Evolutionary conservation across 2,329 filamentous ascomycete genomes (phyloP).

Genomic region (Chrysoporthe cubensis): DNA sequence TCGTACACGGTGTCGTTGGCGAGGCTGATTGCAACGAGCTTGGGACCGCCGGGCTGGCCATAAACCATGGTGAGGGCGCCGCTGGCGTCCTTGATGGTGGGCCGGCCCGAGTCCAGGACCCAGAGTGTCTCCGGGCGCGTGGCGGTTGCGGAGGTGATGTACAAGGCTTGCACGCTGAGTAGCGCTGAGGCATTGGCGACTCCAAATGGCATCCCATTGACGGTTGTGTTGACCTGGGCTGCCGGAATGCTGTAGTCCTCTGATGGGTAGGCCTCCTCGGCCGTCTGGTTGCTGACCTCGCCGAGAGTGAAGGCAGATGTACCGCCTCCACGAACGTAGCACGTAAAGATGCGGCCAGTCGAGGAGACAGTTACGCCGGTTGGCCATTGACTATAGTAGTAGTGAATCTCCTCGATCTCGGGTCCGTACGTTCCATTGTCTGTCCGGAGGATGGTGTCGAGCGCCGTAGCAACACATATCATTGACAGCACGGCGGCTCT

Average conservation of each 20-base stretch:
- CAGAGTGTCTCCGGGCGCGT: constrained; percentile 44
- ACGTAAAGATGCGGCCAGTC: constrained; percentile 47
- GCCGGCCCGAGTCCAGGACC: constrained; percentile 49
- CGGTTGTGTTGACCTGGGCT: constrained; percentile 43
- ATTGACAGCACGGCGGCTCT: background rate
- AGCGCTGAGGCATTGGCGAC: constrained; percentile 45
- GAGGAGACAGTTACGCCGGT: constrained; percentile 49
- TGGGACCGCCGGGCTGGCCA: constrained; percentile 48
- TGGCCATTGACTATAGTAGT: constrained; percentile 52
- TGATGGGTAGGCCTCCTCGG: constrained; percentile 46
- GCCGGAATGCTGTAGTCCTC: constrained; percentile 36
- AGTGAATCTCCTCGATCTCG: constrained; percentile 51
- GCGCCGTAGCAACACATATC: background rate
- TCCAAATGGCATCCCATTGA: constrained; percentile 48
- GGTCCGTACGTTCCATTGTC: constrained; percentile 54
- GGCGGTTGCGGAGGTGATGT: constrained; percentile 43
- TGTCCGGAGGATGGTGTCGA: background rate
- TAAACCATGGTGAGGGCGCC: constrained; percentile 46
- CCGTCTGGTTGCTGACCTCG: constrained; percentile 50
- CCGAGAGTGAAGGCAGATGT: constrained; percentile 51
- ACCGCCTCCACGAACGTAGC: constrained; percentile 47
- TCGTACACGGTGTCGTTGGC: constrained; percentile 42
- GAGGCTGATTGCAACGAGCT: constrained; percentile 47
- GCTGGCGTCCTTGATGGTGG: constrained; percentile 43
- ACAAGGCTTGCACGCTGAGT: constrained; percentile 49